These are phyloP conservation scores for Balamuthia mandrillaris DNA, from an alignment of 208 protist species.

Conservation along the genomic window DNA sequence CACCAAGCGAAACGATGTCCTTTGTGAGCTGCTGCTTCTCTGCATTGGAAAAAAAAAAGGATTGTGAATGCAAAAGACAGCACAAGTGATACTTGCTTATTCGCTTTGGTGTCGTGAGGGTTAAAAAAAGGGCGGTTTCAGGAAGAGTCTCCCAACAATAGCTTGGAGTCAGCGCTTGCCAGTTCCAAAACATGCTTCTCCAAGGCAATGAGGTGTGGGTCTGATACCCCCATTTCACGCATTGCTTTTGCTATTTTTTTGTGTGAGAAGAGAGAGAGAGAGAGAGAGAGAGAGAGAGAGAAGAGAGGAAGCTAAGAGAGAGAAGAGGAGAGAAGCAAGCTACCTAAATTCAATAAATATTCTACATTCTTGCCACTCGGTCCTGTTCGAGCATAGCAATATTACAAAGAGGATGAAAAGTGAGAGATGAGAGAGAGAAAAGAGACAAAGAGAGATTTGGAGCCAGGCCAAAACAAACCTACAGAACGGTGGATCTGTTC, in stretches of 20 bases:
- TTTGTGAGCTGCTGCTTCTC: no score
- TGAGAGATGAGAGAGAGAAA: not conserved
- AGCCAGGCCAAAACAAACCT: not conserved
- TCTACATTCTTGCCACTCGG: not conserved
- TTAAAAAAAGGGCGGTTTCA: no score
- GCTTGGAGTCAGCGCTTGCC: no score
- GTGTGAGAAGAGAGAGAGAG: not conserved
- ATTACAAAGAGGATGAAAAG: not conserved
- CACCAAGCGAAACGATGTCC: no score
- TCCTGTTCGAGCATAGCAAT: not conserved
- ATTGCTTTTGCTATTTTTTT: not conserved
- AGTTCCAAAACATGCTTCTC: not conserved
- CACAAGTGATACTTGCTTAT: no score
- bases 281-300: not conserved
- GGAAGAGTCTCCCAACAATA: no score
- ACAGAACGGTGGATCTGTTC: constrained; percentile 21
- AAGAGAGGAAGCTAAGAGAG: not conserved
- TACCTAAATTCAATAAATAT: constrained; percentile 9
- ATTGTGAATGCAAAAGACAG: no score
- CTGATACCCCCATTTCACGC: not conserved
- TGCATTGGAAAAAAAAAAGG: no score
- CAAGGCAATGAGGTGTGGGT: not conserved
- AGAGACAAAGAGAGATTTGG: not conserved
- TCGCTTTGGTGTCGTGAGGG: no score
- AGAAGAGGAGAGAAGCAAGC: not conserved